Evolutionary conservation across 495 filamentous ascomycete genomes (phyloP), one percentile per base, ranked within the genome.

Genomic region (Parathielavia hyrcaniae): DNA sequence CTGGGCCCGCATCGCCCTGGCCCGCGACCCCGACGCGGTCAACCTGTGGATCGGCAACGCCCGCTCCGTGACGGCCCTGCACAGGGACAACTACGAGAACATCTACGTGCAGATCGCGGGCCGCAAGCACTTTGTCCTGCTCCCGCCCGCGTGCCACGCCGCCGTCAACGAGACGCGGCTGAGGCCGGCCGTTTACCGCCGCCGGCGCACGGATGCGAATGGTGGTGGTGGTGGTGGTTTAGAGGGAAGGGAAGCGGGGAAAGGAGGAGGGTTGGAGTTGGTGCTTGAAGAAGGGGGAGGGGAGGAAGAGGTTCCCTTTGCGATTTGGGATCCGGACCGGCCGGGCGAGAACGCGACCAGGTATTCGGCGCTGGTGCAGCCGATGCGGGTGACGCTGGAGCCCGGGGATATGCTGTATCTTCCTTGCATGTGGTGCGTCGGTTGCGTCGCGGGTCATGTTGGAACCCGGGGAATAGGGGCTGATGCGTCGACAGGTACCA

Each of bases 341-440:
- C 81, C 84, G 0, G 59, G 58, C 13, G 57, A 69, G 22, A 64
- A 72, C 13, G 61, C 71, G 14, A 86, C 84, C 12, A 54, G 53
- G 26, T 88, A 81, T 59, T 85, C 82, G 30, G 57, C 71, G 39
- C 68, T 83, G 20, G 79, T 76, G 2, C 69, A 65, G 53, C 83
- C 85, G 4, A 52, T 87, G 58, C 71, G 77, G 9, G 83, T 89
- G 8, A 83, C 79, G 10, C 66, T 91, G 11, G 62, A 82, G 1
- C 75, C 79, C n/a, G 87, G 88, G 1, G 88, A 91, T 70, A 85
- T 91, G 79, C 62, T 91, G n/a, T 91, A 91, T 70, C 67, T 91
- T 22, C 88, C 88, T 20, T 79, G 83, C 23, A 76, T 89, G 71
- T 90, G 86, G 86, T 86, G 58, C 67, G 79, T 70, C 39, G 17